Base-by-base conservation (phyloP, 306 rosid genomes). In the Medicago lupulina region DNA sequence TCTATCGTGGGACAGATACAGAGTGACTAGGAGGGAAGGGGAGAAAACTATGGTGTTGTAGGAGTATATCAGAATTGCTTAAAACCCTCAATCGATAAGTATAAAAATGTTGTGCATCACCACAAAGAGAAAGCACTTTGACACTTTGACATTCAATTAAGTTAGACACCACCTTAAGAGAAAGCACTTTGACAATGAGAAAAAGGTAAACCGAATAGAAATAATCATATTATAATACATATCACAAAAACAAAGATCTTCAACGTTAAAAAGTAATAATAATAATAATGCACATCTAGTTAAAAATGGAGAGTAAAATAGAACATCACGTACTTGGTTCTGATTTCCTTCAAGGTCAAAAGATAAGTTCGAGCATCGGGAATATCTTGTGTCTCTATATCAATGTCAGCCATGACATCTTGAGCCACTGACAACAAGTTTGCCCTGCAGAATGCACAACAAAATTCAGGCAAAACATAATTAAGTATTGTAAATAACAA, bases 321-420 rank as follows among this genome's bases (percentile, higher is more conserved):
- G 80, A 81, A 17, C 58, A 62, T 46, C 62, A 80, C 85, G 19
- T 79, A 95, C 97, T 83, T 88, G 75, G 76, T 83, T 78, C 99
- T 84, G 46, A 92, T 87, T 75, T 92, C 99, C 87, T 89, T 86
- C 96, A 89, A 46, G 17, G 93, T 83, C 89, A 92, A 77, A 75
- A 95, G 88, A 88, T 92, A 92, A 74, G 97, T 80, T 17, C 90
- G 86, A n/a, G 93, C 97, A 86, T 95, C 99, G 43, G 92, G 96
- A 80, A 92, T 88, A 75, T 89, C 92, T 16, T 77, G 64, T n/a
- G 99, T 95, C 59, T 67, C 83, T 0, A 65, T 25, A 61, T 92
- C 76, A 63, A 95, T 92, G 66, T 91, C 84, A 57, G 74, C 58
- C 66, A 44, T 57, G 76, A 92, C 88, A 6, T 88, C 87, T 77